These are phyloP conservation scores for Tylopilus orsonianus DNA, from an alignment of 1,284 basidiomycete genomes.

Conservation along the genomic window DNA sequence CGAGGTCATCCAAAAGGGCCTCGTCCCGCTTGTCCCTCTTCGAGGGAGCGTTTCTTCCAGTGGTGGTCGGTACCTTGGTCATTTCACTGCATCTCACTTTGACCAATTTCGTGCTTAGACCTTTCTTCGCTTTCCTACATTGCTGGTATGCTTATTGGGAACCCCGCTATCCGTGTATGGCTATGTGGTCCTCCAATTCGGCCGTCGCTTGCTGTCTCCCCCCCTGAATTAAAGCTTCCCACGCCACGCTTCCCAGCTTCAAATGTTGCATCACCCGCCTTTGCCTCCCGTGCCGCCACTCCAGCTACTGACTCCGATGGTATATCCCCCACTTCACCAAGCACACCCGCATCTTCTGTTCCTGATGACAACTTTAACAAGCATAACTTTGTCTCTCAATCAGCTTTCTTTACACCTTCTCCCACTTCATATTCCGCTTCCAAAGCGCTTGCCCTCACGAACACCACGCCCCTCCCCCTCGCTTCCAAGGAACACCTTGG, in stretches of 20 bases:
- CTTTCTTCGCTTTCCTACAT: conserved; percentile 82
- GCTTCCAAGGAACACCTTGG: conserved; percentile 83
- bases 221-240: conserved; percentile 2
- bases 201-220: neutral
- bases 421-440: conserved; percentile 44
- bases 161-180: conserved; percentile 75
- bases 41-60: conserved; percentile 82
- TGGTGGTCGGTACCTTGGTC: conserved; percentile 52
- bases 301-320: conserved; percentile 18
- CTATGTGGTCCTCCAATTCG: conserved; percentile 15
- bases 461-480: conserved; percentile 67
- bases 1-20: conserved; percentile 67
- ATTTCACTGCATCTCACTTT: neutral
- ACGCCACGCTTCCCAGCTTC: conserved; percentile 18
- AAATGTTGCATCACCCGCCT: conserved; percentile 1
- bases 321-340: conserved; percentile 24
- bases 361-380: conserved; percentile 26
- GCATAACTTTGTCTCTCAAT: neutral
- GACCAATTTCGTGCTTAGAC: conserved; percentile 42
- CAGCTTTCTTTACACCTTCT: neutral
- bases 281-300: conserved; percentile 20
- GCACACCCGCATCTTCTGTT: conserved; percentile 32
- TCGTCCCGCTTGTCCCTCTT: conserved; percentile 83
- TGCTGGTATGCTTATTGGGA: conserved; percentile 75
- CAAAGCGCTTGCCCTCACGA: conserved; percentile 66